Conservation (phyloP, 2,329 filamentous ascomycete genomes). For the Knufia petricola region DNA sequence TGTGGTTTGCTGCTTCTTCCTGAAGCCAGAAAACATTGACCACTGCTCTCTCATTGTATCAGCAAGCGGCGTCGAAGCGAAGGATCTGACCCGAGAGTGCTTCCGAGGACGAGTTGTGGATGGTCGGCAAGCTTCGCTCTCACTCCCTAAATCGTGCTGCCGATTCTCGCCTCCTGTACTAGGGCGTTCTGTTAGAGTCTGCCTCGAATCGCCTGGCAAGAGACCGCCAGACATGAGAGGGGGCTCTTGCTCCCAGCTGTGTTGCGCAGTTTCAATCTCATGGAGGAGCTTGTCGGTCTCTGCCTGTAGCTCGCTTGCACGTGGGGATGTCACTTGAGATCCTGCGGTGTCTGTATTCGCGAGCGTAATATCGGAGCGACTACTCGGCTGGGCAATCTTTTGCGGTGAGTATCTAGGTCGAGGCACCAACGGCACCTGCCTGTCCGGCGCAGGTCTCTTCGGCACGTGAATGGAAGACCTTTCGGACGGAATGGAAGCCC, state of each 20-base stretch:
- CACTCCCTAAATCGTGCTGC: background rate
- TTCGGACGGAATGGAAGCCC: background rate
- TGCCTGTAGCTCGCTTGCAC: background rate
- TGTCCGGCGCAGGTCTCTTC: background rate
- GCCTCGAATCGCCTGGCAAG: background rate
- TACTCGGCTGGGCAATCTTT: slow-evolving; percentile 4
- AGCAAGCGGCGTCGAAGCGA: slow-evolving; percentile 11
- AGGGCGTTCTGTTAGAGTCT: background rate
- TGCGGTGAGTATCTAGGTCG: slow-evolving; percentile 2
- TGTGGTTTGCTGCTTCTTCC: slow-evolving; percentile 4
- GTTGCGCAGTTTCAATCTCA: background rate
- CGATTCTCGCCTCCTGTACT: background rate
- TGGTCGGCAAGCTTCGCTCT: background rate
- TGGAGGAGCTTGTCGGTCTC: background rate
- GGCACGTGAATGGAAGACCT: background rate
- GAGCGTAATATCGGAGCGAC: background rate
- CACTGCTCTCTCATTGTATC: slow-evolving; percentile 13
- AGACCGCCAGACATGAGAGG: slow-evolving; percentile 4
- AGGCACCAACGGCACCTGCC: background rate
- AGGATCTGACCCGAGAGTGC: slow-evolving; percentile 6
- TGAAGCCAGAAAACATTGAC: slow-evolving; percentile 7
- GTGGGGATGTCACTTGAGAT: background rate
- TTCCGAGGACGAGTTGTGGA: slow-evolving; percentile 7
- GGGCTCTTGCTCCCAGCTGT: background rate
- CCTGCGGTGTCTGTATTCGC: background rate